Conservation (phyloP, 495 filamentous ascomycete species). For the Annulohypoxylon bovei region DNA sequence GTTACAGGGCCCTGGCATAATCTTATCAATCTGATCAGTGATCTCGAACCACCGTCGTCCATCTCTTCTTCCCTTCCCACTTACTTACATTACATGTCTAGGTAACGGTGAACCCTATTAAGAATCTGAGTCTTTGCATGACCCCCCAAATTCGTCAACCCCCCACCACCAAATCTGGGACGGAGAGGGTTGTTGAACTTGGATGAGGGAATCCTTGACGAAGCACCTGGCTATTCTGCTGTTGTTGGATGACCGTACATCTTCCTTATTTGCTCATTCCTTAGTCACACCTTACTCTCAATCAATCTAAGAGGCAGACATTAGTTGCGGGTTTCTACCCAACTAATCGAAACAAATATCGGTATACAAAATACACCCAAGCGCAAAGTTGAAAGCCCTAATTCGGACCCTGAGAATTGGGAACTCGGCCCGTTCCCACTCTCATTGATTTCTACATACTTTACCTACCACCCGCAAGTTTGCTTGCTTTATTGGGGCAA, state of each 20-base stretch:
- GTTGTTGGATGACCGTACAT: slow-evolving; percentile 9
- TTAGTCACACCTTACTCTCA: slow-evolving; percentile 30
- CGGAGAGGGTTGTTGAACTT: slow-evolving; percentile 13
- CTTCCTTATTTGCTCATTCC: slow-evolving; percentile 28
- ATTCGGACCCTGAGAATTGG: slow-evolving; percentile 33
- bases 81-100: neutral
- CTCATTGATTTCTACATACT: slow-evolving; percentile 12
- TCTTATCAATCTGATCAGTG: slow-evolving; percentile 57
- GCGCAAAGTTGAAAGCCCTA: slow-evolving; percentile 25
- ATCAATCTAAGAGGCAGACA: neutral
- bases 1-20: slow-evolving; percentile 46
- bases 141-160: slow-evolving; percentile 21
- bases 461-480: slow-evolving; percentile 31
- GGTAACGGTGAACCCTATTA: neutral
- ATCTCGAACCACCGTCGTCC: slow-evolving; percentile 39
- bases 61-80: slow-evolving; percentile 10
- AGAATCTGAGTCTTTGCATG: slow-evolving; percentile 10
- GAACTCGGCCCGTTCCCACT: slow-evolving; percentile 36
- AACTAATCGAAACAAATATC: slow-evolving; percentile 18
- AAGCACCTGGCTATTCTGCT: neutral
- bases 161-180: slow-evolving; percentile 24
- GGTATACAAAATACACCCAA: slow-evolving; percentile 3
- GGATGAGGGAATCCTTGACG: slow-evolving; percentile 21
- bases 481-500: slow-evolving; percentile 34
- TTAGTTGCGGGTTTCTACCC: slow-evolving; percentile 1